Conservation (phyloP, 306 rosid species). For the cucumber (Cucumis sativus) region Cucumber_9930_V3 NC_026655.2:505001-505500, state of each 20-base stretch:
- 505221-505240: not conserved
- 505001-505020: not conserved
- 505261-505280: not conserved
- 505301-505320: not conserved
- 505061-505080: not conserved
- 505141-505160: not conserved
- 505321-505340: constrained; percentile 20
- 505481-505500: not conserved
- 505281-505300: not conserved
- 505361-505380: constrained; percentile 50
- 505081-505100: not conserved
- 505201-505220: not conserved
- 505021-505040: not conserved
- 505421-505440: not conserved
- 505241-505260: not conserved
- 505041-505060: not conserved
- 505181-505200: not conserved
- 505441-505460: not conserved
- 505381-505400: constrained; percentile 4
- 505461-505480: not conserved
- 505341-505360: constrained; percentile 41
- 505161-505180: not conserved
- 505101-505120: not conserved
- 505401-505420: not conserved
- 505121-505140: not conserved